Evolutionary conservation across 1,139 yeast species (phyloP).

Genomic region (Suhomyces bokatorum): DNA sequence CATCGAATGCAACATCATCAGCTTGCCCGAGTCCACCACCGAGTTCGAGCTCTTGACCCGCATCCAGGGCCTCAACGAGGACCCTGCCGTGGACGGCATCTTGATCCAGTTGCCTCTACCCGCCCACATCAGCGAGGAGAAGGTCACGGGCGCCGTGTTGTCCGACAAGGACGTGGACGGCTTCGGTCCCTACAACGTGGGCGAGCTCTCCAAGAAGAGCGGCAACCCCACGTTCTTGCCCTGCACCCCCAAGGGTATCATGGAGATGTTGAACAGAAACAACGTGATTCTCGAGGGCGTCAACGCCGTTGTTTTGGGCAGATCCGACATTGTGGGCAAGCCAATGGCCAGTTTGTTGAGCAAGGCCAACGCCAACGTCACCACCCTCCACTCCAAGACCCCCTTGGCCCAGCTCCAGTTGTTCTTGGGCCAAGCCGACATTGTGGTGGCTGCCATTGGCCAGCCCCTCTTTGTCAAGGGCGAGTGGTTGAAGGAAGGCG

Average conservation of each 20-base stretch:
- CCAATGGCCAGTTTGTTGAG: conserved; percentile 75
- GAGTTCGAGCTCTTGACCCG: conserved; percentile 60
- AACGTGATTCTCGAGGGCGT: conserved; percentile 69
- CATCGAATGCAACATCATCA: conserved; percentile 67
- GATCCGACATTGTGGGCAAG: conserved; percentile 82
- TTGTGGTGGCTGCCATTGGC: conserved; percentile 78
- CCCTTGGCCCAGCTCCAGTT: conserved; percentile 54
- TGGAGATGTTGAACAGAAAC: conserved; percentile 68
- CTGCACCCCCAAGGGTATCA: conserved; percentile 95
- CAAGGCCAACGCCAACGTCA: conserved; percentile 75
- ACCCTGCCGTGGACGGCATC: conserved; percentile 77
- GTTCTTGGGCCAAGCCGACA: conserved; percentile 65
- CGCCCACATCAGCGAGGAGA: conserved; percentile 72
- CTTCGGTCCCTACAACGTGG: conserved; percentile 85
- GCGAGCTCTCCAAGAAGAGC: conserved; percentile 86
- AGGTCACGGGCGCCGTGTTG: conserved; percentile 72
- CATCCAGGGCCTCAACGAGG: conserved; percentile 65
- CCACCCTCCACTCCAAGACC: conserved; percentile 79
- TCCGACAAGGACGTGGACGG: conserved; percentile 95
- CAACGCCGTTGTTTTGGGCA: conserved; percentile 74
- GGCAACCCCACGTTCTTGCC: conserved; percentile 88
- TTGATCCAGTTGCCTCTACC: conserved; percentile 93
- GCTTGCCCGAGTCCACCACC: conserved; percentile 60
- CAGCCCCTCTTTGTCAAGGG: conserved; percentile 68
- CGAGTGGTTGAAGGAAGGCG: conserved; percentile 70